Evolutionary conservation across 345 rosid genomes (phyloP), one percentile per base, ranked within the genome.

Genomic region (Camelina hispida): DNA sequence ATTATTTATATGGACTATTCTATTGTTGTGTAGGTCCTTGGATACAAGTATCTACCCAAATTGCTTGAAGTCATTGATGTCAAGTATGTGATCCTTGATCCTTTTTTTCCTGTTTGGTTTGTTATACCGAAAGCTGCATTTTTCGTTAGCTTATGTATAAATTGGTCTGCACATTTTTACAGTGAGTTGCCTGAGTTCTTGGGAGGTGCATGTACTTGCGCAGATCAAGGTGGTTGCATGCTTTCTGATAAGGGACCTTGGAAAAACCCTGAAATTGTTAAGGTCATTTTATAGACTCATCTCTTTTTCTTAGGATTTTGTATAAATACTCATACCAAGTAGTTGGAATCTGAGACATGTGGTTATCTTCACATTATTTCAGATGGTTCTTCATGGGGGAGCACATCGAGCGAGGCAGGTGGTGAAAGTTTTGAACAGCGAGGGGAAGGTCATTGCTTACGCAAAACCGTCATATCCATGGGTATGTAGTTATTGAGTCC

Each of bases 1-100:
- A 8, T 53, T 57, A 53, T 0, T 12, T 32, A 34, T 37, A 22
- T 66, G 53, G 43, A 52, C 25, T 40, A 15, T 73, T 42, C 23
- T 35, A 6, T n/a, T 59, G 46, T 62, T 40, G 23, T 81, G 66
- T 67, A 96, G 99, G 99, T 96, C 82, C 90, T 96, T 62, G 98
- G 99, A 71, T 86, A 88, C 89, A 96, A 91, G 85, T 96, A 88
- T 59, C 97, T 88, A 73, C 84, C 83, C 85, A 96, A 89, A 84
- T 82, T 96, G 88, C 93, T 93, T 74, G 99, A 96, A 89, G 81
- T 96, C 55, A 89, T 96, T 78, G 97, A 96, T 83, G 85, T 82
- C 81, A 87, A 89, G 99, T 91, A 74, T 62, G 74, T 61, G 22
- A 62, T 35, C 60, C 37, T 59, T 50, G 10, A 70, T 50, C 28